Conservation (phyloP, 768 basidiomycete genomes). For the Tulasnella sp. region DNA sequence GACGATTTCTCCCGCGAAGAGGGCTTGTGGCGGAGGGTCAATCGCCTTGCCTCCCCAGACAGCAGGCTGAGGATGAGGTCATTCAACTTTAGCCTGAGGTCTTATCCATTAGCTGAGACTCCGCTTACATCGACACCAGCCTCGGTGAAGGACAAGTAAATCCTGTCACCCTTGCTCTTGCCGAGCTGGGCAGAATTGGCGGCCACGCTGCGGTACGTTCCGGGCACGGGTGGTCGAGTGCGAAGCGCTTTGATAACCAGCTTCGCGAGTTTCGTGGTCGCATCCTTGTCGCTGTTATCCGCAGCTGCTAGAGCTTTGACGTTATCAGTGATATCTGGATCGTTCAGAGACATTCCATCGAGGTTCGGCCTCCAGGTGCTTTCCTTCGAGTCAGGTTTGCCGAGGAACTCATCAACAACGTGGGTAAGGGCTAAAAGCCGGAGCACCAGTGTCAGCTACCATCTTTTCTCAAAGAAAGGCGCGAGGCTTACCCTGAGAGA, state of each 20-base stretch:
- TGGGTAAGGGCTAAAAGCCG: slow-evolving; percentile 60
- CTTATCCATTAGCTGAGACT: neutral
- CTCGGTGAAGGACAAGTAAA: too few relatives aligned
- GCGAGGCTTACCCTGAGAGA: too few relatives aligned
- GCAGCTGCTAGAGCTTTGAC: too few relatives aligned
- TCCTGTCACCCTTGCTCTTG: too few relatives aligned
- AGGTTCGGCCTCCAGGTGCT: neutral
- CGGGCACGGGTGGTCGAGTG: slow-evolving; percentile 74
- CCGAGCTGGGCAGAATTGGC: slow-evolving; percentile 48
- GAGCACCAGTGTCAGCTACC: slow-evolving; percentile 18
- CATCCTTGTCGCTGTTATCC: neutral
- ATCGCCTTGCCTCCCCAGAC: neutral
- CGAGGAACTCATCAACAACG: slow-evolving; percentile 64
- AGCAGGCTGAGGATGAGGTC: slow-evolving; percentile 16
- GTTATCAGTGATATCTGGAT: too few relatives aligned
- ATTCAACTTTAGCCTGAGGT: neutral
- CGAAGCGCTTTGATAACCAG: slow-evolving; percentile 71
- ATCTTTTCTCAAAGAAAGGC: neutral
- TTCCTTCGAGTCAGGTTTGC: too few relatives aligned
- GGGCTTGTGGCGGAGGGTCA: slow-evolving; percentile 46
- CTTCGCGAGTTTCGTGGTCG: slow-evolving; percentile 52
- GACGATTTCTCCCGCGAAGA: too few relatives aligned
- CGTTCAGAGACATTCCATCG: too few relatives aligned
- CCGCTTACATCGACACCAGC: too few relatives aligned
- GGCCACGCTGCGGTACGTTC: slow-evolving; percentile 59